Percentiles rank a stretch among this genome's conserved stretches.
Conservation (phyloP, 2,329 filamentous ascomycete species). For the Ceratocystis colombiana region DNA sequence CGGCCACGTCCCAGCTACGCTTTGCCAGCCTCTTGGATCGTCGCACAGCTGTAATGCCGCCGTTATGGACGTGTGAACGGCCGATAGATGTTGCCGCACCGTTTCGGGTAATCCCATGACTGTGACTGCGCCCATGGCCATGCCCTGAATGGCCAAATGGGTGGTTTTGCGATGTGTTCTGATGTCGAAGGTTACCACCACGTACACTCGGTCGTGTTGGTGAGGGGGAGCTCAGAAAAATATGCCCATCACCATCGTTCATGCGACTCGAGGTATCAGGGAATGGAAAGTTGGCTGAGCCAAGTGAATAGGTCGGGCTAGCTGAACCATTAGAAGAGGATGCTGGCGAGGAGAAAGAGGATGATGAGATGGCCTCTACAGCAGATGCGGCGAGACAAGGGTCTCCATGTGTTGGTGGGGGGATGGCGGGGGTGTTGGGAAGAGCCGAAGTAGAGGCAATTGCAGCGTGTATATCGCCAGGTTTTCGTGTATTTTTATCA, state of each 20-base stretch:
- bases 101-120: conserved; percentile 2
- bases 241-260: background rate
- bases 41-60: conserved; percentile 10
- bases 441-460: background rate
- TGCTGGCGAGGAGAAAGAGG: conserved; percentile 13
- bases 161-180: background rate
- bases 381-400: background rate
- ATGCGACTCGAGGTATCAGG: background rate
- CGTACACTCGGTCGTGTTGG: conserved; percentile 10
- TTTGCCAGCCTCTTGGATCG: conserved; percentile 15
- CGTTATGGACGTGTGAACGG: conserved; percentile 2
- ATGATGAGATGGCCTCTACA: background rate
- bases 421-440: background rate
- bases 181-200: conserved; percentile 8
- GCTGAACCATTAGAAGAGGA: conserved; percentile 17
- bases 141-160: background rate
- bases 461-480: conserved; percentile 10
- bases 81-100: background rate
- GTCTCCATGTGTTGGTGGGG: background rate
- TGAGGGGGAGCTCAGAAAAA: conserved; percentile 1
- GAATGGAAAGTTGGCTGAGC: conserved; percentile 7
- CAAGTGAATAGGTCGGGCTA: conserved; percentile 22
- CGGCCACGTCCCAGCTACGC: conserved; percentile 19
- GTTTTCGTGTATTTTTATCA: conserved; percentile 25
- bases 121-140: conserved; percentile 1